Evolutionary conservation across 208 protist genomes (phyloP).

Genomic region (Leishmania gerbilli): DNA sequence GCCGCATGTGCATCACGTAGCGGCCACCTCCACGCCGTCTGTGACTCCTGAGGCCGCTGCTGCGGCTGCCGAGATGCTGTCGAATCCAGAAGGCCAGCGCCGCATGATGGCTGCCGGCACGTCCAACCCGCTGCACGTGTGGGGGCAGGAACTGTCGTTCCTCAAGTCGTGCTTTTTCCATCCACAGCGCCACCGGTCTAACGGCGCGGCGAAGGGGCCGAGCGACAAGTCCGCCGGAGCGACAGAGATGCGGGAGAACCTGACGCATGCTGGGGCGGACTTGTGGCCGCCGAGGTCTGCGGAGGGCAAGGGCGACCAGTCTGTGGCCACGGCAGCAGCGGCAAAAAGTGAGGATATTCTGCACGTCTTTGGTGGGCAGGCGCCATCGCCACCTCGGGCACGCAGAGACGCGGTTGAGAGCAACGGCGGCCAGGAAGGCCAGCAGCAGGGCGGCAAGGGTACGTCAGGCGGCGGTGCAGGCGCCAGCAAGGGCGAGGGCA

Average conservation of each 20-base stretch:
- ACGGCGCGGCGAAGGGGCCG: slow-evolving; percentile 1
- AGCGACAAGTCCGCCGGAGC: slow-evolving; percentile 3
- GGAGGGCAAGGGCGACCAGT: not conserved
- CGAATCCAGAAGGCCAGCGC: slow-evolving; percentile 14
- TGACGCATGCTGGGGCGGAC: not conserved
- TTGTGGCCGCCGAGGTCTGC: slow-evolving; percentile 12
- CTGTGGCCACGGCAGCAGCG: not conserved
- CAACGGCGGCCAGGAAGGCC: not conserved
- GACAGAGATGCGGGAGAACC: slow-evolving; percentile 2
- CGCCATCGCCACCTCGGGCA: not conserved
- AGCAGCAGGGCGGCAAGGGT: not conserved
- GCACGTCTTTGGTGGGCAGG: not conserved
- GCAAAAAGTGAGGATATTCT: not conserved
- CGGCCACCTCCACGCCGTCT: not conserved
- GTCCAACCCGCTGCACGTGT: slow-evolving; percentile 39
- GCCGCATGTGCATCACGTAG: not conserved
- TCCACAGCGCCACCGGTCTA: not conserved
- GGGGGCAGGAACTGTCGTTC: slow-evolving; percentile 37
- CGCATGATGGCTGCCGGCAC: slow-evolving; percentile 21
- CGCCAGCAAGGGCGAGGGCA: not conserved
- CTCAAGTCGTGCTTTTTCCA: slow-evolving; percentile 28
- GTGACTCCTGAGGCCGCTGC: slow-evolving; percentile 6
- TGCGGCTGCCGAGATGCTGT: slow-evolving; percentile 1
- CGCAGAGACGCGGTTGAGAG: not conserved
- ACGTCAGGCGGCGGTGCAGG: not conserved